Conservation (phyloP, 805 yeast species). For the Kazachstania psychrophila region DNA sequence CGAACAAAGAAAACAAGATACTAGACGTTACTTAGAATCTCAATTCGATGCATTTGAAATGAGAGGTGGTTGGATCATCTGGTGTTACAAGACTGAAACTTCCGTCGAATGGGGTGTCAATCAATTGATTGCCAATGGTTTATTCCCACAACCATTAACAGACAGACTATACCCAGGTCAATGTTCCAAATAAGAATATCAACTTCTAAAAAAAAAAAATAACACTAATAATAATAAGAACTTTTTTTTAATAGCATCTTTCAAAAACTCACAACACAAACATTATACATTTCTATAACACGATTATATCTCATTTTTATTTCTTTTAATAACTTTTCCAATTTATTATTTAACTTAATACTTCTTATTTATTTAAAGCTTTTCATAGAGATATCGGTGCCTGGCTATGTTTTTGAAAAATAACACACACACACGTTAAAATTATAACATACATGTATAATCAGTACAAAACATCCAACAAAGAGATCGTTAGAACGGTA, state of each 20-base stretch:
- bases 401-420: too few relatives aligned
- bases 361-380: neutral
- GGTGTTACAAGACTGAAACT: constrained; percentile 87
- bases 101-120: constrained; percentile 81
- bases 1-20: constrained; percentile 41
- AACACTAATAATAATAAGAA: too few relatives aligned
- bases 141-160: constrained; percentile 75
- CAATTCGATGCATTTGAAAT: constrained; percentile 78
- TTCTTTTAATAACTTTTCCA: too few relatives aligned
- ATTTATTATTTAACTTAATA: neutral
- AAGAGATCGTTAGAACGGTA: too few relatives aligned
- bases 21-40: constrained; percentile 74
- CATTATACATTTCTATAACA: too few relatives aligned
- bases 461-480: too few relatives aligned
- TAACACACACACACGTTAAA: too few relatives aligned
- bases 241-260: too few relatives aligned
- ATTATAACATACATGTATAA: too few relatives aligned
- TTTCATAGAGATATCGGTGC: neutral
- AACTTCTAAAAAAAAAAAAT: too few relatives aligned
- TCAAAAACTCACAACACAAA: too few relatives aligned
- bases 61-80: constrained; percentile 81
- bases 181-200: constrained; percentile 31
- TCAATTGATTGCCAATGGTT: constrained; percentile 43
- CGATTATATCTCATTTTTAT: too few relatives aligned
- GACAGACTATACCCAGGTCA: constrained; percentile 64